phyloP scores from a whole-genome alignment of 257 asterid genomes.

The Buddleja alternifolia region DNA sequence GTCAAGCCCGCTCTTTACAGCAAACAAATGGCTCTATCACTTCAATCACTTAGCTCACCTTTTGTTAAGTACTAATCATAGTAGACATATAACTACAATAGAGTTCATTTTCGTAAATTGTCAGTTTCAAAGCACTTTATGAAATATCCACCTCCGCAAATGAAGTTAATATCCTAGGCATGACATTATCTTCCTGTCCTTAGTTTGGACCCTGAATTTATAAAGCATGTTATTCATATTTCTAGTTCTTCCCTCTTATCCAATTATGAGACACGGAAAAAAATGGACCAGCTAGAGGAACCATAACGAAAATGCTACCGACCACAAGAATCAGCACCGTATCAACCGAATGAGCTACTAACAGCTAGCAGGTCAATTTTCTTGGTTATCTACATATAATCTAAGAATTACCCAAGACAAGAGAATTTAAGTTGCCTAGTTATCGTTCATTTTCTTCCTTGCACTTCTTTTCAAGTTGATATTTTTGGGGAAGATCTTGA shows the following conservation, averaged over 20 bases:
- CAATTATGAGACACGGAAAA: not conserved
- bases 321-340: slow-evolving; percentile 15
- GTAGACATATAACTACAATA: too few relatives aligned
- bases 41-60: too few relatives aligned
- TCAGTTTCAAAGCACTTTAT: not conserved
- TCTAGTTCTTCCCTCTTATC: slow-evolving; percentile 16
- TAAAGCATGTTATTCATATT: not conserved
- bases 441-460: not conserved
- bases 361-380: not conserved
- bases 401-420: not conserved
- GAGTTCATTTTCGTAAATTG: too few relatives aligned
- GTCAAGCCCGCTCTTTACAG: too few relatives aligned
- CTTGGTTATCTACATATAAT: not conserved
- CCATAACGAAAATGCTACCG: not conserved
- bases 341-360: not conserved
- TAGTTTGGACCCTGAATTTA: not conserved
- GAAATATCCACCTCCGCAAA: not conserved
- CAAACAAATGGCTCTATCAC: too few relatives aligned
- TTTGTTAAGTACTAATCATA: too few relatives aligned
- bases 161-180: not conserved
- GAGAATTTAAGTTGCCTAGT: slow-evolving; percentile 12
- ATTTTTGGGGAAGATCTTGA: too few relatives aligned
- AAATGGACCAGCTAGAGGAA: not conserved
- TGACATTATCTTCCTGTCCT: not conserved
- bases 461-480: too few relatives aligned